A percentile compares a stretch with the other conserved stretches of the same genome.
Conservation (phyloP, 495 filamentous ascomycete genomes). For the Hypoxylon crocopeplum region DNA sequence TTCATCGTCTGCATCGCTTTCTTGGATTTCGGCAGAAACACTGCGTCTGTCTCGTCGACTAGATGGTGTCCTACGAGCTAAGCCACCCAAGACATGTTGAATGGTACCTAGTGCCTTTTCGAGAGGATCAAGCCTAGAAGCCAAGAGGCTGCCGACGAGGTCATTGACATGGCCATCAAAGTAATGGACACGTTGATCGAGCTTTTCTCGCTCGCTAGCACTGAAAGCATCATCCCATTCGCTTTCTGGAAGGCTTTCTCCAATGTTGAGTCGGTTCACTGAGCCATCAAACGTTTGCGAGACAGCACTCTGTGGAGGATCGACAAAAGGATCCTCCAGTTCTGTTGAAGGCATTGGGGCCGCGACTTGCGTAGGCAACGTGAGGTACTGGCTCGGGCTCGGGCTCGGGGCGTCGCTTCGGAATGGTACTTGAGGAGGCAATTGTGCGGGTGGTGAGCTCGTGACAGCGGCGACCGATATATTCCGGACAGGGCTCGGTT, state of each 20-base stretch:
- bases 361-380: slow-evolving; percentile 41
- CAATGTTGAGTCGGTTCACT: slow-evolving; percentile 70
- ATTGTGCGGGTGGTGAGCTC: slow-evolving; percentile 60
- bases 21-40: slow-evolving; percentile 66
- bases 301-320: slow-evolving; percentile 45
- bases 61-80: slow-evolving; percentile 51
- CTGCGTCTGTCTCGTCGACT: slow-evolving; percentile 60
- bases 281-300: slow-evolving; percentile 57
- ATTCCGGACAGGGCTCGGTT: slow-evolving; percentile 47
- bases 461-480: slow-evolving; percentile 47
- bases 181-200: slow-evolving; percentile 74
- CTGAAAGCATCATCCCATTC: slow-evolving; percentile 92
- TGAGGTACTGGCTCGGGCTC: slow-evolving; percentile 66
- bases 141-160: slow-evolving; percentile 79
- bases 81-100: slow-evolving; percentile 66
- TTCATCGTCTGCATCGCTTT: slow-evolving; percentile 95
- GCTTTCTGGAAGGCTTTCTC: slow-evolving; percentile 71
- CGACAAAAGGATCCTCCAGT: slow-evolving; percentile 57
- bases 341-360: slow-evolving; percentile 46
- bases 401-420: slow-evolving; percentile 80
- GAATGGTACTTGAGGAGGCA: slow-evolving; percentile 61
- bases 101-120: slow-evolving; percentile 79
- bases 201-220: slow-evolving; percentile 79
- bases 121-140: slow-evolving; percentile 76
- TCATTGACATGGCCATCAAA: slow-evolving; percentile 89